Conservation (phyloP, 2,329 filamentous ascomycete genomes). For the Curvularia sp. region DNA sequence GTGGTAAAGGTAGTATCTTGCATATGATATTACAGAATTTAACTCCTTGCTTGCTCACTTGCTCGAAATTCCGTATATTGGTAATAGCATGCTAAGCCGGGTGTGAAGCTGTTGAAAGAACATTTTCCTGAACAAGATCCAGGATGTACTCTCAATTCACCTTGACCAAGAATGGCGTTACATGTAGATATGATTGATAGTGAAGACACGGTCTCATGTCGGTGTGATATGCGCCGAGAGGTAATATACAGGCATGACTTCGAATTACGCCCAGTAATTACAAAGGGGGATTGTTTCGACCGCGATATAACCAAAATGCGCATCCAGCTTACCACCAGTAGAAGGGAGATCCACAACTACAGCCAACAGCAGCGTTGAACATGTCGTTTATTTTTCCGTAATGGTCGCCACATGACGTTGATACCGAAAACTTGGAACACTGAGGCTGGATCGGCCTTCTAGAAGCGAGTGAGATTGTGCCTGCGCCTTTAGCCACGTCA, state of each 20-base stretch:
- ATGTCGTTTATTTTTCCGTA: not conserved
- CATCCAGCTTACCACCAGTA: not conserved
- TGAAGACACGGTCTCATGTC: not conserved
- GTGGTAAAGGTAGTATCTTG: too few relatives aligned
- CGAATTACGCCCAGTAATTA: not conserved
- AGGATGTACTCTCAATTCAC: not conserved
- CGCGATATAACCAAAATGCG: not conserved
- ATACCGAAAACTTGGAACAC: not conserved
- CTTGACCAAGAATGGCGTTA: not conserved
- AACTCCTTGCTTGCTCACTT: too few relatives aligned
- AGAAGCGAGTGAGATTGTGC: slow-evolving; percentile 5
- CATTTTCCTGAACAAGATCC: too few relatives aligned
- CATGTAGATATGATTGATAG: not conserved
- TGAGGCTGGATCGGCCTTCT: slow-evolving; percentile 6
- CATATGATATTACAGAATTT: too few relatives aligned
- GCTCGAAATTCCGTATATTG: not conserved
- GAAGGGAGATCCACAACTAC: not conserved
- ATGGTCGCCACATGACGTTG: slow-evolving; percentile 1
- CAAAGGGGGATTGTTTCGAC: not conserved
- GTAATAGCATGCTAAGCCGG: not conserved
- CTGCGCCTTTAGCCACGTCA: slow-evolving; percentile 3
- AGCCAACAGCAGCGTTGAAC: not conserved
- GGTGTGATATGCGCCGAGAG: not conserved
- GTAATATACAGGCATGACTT: not conserved
- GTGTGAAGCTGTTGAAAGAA: not conserved